These are phyloP conservation scores for Pichia inconspicua DNA, from an alignment of 1,139 yeast species.

Conservation along the genomic window DNA sequence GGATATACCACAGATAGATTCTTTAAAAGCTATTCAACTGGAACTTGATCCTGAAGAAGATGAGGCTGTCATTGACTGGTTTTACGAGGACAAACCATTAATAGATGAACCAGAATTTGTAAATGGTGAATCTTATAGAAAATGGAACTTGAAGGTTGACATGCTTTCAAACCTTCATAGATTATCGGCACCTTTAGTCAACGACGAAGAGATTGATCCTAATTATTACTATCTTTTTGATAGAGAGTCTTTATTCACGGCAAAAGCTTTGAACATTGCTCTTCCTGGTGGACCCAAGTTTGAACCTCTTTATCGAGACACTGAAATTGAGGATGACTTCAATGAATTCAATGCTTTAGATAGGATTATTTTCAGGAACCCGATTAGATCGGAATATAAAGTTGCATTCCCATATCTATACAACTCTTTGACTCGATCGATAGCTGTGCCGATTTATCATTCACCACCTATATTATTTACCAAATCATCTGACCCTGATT, in stretches of 20 bases:
- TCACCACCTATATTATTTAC: conserved; percentile 48
- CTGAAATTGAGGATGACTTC: conserved; percentile 63
- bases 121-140: conserved; percentile 70
- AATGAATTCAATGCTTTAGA: conserved; percentile 88
- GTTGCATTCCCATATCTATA: conserved; percentile 83
- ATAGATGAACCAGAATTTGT: conserved; percentile 47
- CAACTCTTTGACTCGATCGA: conserved; percentile 68
- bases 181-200: conserved; percentile 55
- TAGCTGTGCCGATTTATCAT: conserved; percentile 53
- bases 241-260: conserved; percentile 71
- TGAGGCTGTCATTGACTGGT: conserved; percentile 58
- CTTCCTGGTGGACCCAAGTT: conserved; percentile 96
- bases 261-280: conserved; percentile 80
- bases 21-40: conserved; percentile 59
- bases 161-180: conserved; percentile 62
- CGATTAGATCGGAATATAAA: conserved; percentile 72
- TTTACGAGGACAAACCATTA: conserved; percentile 68
- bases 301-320: conserved; percentile 74
- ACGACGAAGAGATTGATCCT: conserved; percentile 47
- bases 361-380: conserved; percentile 71
- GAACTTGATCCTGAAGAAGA: conserved; percentile 59
- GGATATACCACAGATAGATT: conserved; percentile 64
- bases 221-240: conserved; percentile 67
- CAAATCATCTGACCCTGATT: conserved; percentile 41
- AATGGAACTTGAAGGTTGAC: conserved; percentile 58